Percentiles rank a stretch among this genome's conserved stretches.
These are phyloP conservation scores for Berberis thunbergii DNA, from an alignment of 164 flowering plant genomes.

Conservation along the genomic window DNA sequence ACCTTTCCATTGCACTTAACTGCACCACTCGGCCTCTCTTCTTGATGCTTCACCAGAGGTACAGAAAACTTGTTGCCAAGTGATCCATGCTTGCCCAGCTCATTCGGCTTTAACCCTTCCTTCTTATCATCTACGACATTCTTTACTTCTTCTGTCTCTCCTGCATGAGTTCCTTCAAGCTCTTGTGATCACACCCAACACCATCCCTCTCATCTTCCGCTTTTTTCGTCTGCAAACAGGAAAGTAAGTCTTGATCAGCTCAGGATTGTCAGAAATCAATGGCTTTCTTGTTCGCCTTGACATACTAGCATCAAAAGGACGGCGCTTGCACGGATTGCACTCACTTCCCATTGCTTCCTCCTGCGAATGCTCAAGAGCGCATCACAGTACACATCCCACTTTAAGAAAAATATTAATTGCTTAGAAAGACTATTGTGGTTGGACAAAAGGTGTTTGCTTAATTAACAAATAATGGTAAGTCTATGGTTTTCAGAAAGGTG, in stretches of 20 bases:
- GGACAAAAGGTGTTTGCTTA: no score
- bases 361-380: not conserved
- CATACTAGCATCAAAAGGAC: conserved; percentile 37
- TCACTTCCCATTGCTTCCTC: conserved; percentile 28
- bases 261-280: not conserved
- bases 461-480: no score
- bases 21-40: conserved; percentile 5
- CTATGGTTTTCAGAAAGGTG: no score
- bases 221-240: not conserved
- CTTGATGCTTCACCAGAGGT: conserved; percentile 25
- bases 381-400: not conserved
- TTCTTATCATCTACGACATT: conserved; percentile 11
- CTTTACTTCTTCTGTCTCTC: not conserved
- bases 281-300: conserved; percentile 46
- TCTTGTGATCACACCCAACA: not conserved
- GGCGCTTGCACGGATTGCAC: conserved; percentile 10
- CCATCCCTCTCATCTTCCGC: not conserved
- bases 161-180: conserved; percentile 2
- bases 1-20: conserved; percentile 28
- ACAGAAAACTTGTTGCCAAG: conserved; percentile 31
- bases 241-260: not conserved
- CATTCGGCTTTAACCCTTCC: conserved; percentile 19
- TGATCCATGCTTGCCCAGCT: conserved; percentile 12
- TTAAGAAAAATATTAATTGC: not conserved
- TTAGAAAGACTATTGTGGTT: no score